Conservation (phyloP, 257 asterid genomes). For the Solanum okadae region DNA sequence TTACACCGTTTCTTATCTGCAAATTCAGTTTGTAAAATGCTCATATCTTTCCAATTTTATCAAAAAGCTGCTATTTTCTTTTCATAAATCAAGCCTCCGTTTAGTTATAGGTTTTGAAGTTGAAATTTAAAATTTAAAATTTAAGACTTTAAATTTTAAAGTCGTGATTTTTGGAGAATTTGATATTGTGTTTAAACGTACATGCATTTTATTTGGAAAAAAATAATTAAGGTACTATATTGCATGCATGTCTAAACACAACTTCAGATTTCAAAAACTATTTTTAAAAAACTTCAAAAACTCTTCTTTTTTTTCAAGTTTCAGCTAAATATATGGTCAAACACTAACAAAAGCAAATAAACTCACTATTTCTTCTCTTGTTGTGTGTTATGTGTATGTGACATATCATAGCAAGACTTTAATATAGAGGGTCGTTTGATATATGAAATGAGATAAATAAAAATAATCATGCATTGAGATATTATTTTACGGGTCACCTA, state of each 20-base stretch:
- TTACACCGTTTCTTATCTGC: not conserved
- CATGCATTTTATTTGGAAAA: not conserved
- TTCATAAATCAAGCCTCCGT: not conserved
- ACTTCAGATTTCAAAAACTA: not conserved
- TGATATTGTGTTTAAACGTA: not conserved
- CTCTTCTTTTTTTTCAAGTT: not conserved
- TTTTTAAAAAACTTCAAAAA: not conserved
- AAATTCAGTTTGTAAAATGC: not conserved
- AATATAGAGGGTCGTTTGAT: too few relatives aligned
- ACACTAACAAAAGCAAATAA: not conserved
- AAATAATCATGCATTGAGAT: too few relatives aligned
- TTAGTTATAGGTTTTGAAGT: not conserved
- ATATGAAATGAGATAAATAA: too few relatives aligned
- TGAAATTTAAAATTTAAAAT: not conserved
- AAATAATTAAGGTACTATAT: too few relatives aligned
- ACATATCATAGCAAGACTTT: too few relatives aligned
- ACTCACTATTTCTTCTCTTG: too few relatives aligned
- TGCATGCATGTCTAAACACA: not conserved
- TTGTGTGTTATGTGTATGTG: too few relatives aligned
- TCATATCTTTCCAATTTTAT: not conserved
- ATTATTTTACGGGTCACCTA: too few relatives aligned
- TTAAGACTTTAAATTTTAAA: not conserved
- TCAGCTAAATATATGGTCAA: not conserved
- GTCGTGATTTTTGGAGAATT: too few relatives aligned
- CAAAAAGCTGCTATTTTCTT: not conserved